Base-by-base conservation (phyloP, 2,329 filamentous ascomycete species). In the Sclerotinia borealis region DNA sequence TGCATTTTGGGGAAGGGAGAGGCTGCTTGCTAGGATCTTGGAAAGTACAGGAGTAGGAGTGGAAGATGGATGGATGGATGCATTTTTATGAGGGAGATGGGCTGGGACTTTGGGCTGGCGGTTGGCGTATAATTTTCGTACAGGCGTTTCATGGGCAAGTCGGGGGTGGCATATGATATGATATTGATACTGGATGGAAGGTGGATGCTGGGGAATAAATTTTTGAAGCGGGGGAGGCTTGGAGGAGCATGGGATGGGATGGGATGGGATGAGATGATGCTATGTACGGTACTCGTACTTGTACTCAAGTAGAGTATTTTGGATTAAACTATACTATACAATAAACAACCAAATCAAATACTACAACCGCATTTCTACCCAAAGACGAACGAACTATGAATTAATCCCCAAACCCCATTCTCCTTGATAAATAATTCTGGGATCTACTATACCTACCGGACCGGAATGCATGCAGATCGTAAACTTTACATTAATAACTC, bases 121-220 rank as follows among this genome's bases (percentile, higher is more conserved):
- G 68, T 69, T 68, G 68, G 70, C 66, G 69, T 66, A 70, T 60
- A 63, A 70, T 69, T 58, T 43, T 25, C n/a, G 39, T 25, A 45
- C 65, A 67, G 69, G 70, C 71, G 70, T 70, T 70, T 71, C 39
- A 62, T 17, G 29, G 60, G 50, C 39, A 51, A 63, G 67, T 70
- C 68, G 65, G 62, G 66, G 65, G 67, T 67, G 66, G 65, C n/a
- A n/a, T n/a, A n/a, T n/a, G n/a, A n/a, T n/a, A 63, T 64, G 67
- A 27, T 56, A 60, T 54, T 50, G 59, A n/a, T n/a, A 22, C 17
- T 45, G 49, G 48, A 63, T 36, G 64, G 60, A 56, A 45, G 37
- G 56, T 34, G 66, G 65, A 67, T 70, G n/a, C 17, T 37, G 45
- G n/a, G n/a, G 19, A 29, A 15, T n/a, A 34, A 41, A 36, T 17